A percentile compares a stretch with the other conserved stretches of the same genome.
Conservation (phyloP, 2,329 filamentous ascomycete genomes). For the Colletotrichum incanum region DNA sequence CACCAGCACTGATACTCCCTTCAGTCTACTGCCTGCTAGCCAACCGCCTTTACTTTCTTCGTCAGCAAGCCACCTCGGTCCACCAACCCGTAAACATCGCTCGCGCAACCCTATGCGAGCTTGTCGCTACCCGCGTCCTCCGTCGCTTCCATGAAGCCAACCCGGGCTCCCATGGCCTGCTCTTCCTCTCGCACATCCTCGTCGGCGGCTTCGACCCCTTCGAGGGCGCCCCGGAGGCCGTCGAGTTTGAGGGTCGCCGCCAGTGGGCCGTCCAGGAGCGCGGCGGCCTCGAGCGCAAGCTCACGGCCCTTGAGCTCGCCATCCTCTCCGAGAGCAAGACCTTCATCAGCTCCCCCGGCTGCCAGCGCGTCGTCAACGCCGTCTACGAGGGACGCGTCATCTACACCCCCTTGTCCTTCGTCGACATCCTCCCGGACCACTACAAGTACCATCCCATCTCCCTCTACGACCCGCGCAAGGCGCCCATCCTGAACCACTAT, state of each 20-base stretch:
- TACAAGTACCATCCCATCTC: conserved; percentile 81
- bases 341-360: conserved; percentile 76
- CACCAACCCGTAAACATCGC: conserved; percentile 80
- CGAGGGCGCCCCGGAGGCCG: conserved; percentile 75
- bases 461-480: conserved; percentile 77
- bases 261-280: conserved; percentile 59
- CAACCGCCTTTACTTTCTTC: conserved; percentile 79
- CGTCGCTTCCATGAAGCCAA: conserved; percentile 79
- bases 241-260: conserved; percentile 55
- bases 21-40: conserved; percentile 80
- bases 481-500: conserved; percentile 79
- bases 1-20: conserved; percentile 19
- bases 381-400: conserved; percentile 79
- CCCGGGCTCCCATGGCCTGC: conserved; percentile 72
- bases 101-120: conserved; percentile 77
- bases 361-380: conserved; percentile 79
- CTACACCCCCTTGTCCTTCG: conserved; percentile 79
- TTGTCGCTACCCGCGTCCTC: conserved; percentile 77
- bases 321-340: conserved; percentile 81
- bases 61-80: conserved; percentile 75
- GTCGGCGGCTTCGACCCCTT: conserved; percentile 82
- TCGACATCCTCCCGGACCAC: conserved; percentile 82
- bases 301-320: conserved; percentile 80
- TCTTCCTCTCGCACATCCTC: conserved; percentile 77
- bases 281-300: conserved; percentile 64